Evolutionary conservation across 208 protist species (phyloP).

Genomic region (Crithidia fasciculata): DNA sequence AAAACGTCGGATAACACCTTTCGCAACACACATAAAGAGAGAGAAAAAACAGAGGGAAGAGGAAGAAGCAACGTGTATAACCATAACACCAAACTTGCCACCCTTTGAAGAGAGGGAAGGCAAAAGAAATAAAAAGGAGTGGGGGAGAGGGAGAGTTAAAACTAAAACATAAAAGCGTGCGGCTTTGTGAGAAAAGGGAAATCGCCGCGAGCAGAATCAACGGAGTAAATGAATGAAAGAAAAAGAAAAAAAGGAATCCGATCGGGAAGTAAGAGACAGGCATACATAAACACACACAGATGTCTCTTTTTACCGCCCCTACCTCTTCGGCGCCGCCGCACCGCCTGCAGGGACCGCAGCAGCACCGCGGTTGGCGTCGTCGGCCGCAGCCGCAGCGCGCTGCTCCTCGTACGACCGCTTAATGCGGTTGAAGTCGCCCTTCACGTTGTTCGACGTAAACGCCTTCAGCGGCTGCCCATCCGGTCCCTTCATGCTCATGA

Average conservation of each 20-base stretch:
- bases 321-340: not conserved
- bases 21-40: no score
- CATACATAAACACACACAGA: not conserved
- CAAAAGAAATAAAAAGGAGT: not conserved
- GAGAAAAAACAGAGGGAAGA: no score
- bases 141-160: not conserved
- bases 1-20: no score
- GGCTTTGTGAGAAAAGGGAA: not conserved
- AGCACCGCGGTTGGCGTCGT: not conserved
- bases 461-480: conserved; percentile 1
- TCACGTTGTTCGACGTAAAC: not conserved
- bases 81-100: not conserved
- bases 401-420: not conserved
- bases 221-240: not conserved
- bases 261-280: not conserved
- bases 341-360: not conserved
- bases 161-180: not conserved
- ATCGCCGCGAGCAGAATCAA: not conserved
- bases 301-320: not conserved
- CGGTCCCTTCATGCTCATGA: conserved; percentile 8
- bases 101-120: no score
- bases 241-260: not conserved
- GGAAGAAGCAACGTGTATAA: not conserved
- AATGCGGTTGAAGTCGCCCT: conserved; percentile 5
- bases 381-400: not conserved